These are phyloP conservation scores for Drechslerella dactyloides DNA, from an alignment of 2,329 filamentous ascomycete genomes.

Conservation along the genomic window DNA sequence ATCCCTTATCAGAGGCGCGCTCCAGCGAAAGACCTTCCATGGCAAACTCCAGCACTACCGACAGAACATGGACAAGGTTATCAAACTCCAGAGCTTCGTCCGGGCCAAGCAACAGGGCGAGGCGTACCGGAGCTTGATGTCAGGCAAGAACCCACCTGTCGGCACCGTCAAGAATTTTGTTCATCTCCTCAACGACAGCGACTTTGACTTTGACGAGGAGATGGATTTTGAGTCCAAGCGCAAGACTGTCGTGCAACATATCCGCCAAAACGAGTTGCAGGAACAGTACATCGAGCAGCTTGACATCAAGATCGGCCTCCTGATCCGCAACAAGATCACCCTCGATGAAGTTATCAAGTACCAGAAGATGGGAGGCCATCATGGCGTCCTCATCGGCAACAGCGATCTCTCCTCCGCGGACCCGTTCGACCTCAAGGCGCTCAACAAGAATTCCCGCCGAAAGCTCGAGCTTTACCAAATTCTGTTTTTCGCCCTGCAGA, in stretches of 20 bases:
- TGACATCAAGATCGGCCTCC: conserved; percentile 96
- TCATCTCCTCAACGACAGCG: conserved; percentile 94
- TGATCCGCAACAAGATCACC: conserved; percentile 99
- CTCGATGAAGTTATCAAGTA: conserved; percentile 96
- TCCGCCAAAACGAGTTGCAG: conserved; percentile 93
- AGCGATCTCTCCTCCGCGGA: conserved; percentile 86
- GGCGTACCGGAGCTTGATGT: conserved; percentile 90
- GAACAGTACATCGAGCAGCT: conserved; percentile 98
- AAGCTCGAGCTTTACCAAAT: conserved; percentile 98
- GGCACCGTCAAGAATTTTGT: conserved; percentile 98
- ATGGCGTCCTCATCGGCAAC: conserved; percentile 83
- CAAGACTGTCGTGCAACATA: conserved; percentile 95
- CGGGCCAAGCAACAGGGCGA: conserved; percentile 94
- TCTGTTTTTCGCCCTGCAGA: conserved; percentile 95
- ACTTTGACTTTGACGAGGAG: conserved; percentile 98
- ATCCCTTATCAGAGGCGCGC: conserved; percentile 68
- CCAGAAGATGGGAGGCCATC: conserved; percentile 90
- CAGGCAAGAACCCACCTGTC: conserved; percentile 92
- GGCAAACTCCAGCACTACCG: conserved; percentile 82
- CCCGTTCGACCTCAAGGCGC: conserved; percentile 92
- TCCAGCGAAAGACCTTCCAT: conserved; percentile 67
- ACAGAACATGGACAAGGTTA: conserved; percentile 97
- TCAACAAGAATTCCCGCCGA: conserved; percentile 94
- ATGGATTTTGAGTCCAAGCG: conserved; percentile 93
- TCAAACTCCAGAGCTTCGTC: conserved; percentile 98